Base-by-base conservation (phyloP, 371 early-diverging fungal species). In the Mortierella sp. region DNA sequence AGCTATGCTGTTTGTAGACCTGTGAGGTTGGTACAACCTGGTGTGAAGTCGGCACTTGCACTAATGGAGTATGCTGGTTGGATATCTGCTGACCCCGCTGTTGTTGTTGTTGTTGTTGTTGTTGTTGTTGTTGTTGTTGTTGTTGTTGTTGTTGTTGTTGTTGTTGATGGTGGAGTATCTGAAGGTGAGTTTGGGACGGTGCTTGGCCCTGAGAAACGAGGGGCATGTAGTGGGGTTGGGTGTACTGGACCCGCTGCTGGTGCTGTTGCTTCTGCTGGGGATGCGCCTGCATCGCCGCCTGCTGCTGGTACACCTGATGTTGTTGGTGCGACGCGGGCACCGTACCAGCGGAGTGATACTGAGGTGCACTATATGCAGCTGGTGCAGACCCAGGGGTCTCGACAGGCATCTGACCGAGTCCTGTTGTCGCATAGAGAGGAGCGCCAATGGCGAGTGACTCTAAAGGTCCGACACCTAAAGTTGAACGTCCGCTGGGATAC, bases 51-150 rank as follows among this genome's bases (percentile, higher is more conserved):
- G 19, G 21, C 23, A 23, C 23, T 19, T 37, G 37, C 37, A 37
- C 37, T 9, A 37, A 37, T 9, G 37, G 3, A 9, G 37, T 9
- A 53, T 53, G 53, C 23, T 50, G 50, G n/a, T 21, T 19, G 19
- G 19, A 23, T 53, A 53, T 53, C 53, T 37, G 37, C 37, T 37
- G 37, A 9, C 37, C 37, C 9, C 37, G 37, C n/a, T n/a, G n/a
- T n/a, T n/a, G n/a, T n/a, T 65, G 72, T 47, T 66, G 72, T 4
- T 60, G 66, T 57, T 66, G 74, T 23, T 64, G 74, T 21, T 55
- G 63, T 48, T 64, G 70, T 30, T 72, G 69, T 51, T 28, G 69
- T 25, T 67, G 68, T 52, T 70, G 71, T 56, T 61, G 64, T 43
- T 70, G 71, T 9, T 68, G 69, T 23, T 60, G 62, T 30, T 65